Base-by-base conservation (phyloP, 140 eudicot species). In the Stevia rebaudiana region DNA sequence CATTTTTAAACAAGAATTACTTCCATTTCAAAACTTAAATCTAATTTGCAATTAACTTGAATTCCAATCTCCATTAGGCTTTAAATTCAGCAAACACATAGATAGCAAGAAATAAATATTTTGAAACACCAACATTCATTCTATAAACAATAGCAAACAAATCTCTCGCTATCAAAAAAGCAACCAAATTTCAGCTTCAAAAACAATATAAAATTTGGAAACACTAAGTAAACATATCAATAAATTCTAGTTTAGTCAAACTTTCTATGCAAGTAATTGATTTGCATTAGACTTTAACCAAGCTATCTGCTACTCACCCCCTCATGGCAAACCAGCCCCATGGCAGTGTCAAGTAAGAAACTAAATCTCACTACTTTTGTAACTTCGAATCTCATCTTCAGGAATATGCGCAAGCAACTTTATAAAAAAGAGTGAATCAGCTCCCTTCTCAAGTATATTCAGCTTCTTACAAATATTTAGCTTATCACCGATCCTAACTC, bases 311-410 rank as follows among this genome's bases (percentile, higher is more conserved):
- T 44, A 24, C 39, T 35, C 17, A 19, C 66, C 50, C 50, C 30
- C 11, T 39, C 28, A 52, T 19, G 40, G 30, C 47, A 57, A 50
- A 51, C 57, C 57, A 72, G 8, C 12, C 44, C 77, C 46, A 63
- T 56, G 24, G 23, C 23, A 56, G 2, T 2, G 37, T 48, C 49
- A 49, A 19, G 8, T 30, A 65, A 36, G 8, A 65, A 65, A 50
- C 11, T 46, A 37, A 46, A 12, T 54, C 9, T 2, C 44, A 33
- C 36, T 31, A 50, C 36, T 18, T 49, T 6, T 35, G 11, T 48
- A 49, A 49, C 58, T 30, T 65, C 12, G 41, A 63, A 28, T 15
- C 18, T 8, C 28, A 63, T 21, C n/a, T 4, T 46, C 30, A 10
- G 25, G 24, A 33, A 31, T 31, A 42, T 31, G 43, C 13, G 31